Base-by-base conservation (phyloP, 164 flowering plant genomes). In the Aristolochia contorta region DNA sequence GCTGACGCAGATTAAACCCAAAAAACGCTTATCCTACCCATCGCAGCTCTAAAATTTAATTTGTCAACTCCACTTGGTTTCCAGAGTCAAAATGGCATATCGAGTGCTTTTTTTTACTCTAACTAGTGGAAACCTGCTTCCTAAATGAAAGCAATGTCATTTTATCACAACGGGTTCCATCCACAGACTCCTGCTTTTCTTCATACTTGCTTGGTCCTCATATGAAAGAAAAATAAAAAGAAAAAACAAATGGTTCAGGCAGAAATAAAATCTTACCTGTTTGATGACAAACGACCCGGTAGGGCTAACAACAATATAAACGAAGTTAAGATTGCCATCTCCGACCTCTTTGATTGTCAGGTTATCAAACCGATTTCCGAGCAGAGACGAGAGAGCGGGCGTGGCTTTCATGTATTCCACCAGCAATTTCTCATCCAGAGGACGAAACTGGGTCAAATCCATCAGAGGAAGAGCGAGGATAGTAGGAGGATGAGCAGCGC, bases 271-370 rank as follows among this genome's bases (percentile, higher is more conserved):
- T 49, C 43, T 37, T 10, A 84, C 87, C 86, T 83, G 91, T 51
- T 85, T 85, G 71, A 81, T 59, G 69, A 85, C 84, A 41, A 78
- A 24, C 1, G 87, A 81, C 12, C 81, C 87, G 14, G 75, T 7
- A 6, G 81, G 47, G 16, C 70, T 48, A 41, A 58, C 48, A 48
- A 85, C 81, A 60, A 85, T 85, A 66, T 69, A 85, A 24, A 85
- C 91, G 59, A 81, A 83, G 66, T 85, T 83, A 61, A 83, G 82
- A 68, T 85, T 85, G 16, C 97, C 98, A 61, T 93, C 98, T 22
- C 98, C 97, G 22, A 93, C 89, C 72, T 93, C 98, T 70, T 79
- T 82, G 65, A 92, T 73, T n/a, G 63, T 53, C 65, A 93, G 53
- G 20, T 65, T 80, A n/a, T 81, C 96, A 57, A 79, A 63, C 33